These are phyloP conservation scores for Corylus americana DNA, from an alignment of 306 rosid species.

Conservation along the genomic window DNA sequence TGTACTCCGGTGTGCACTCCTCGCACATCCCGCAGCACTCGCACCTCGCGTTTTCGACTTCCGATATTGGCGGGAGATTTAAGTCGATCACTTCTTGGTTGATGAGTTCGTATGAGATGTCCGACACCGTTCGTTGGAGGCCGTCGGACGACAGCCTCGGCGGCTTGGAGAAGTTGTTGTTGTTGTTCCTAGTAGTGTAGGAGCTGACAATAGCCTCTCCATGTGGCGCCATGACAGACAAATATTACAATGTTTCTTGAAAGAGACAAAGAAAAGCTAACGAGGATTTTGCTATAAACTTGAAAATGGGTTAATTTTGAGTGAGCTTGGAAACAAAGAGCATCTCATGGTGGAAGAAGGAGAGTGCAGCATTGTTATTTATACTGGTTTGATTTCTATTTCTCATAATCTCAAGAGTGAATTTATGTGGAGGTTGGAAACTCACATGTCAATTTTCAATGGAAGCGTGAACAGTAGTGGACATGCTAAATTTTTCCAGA, in stretches of 20 bases:
- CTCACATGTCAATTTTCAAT: slow-evolving; percentile 48
- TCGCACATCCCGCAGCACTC: slow-evolving; percentile 97
- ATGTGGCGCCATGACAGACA: slow-evolving; percentile 67
- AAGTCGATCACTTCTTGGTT: slow-evolving; percentile 40
- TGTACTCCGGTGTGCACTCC: slow-evolving; percentile 91
- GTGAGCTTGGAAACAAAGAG: not conserved
- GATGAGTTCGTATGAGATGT: slow-evolving; percentile 69
- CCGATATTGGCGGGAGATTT: slow-evolving; percentile 62
- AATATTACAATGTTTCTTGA: not conserved
- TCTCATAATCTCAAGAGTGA: slow-evolving; percentile 12
- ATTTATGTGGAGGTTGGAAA: slow-evolving; percentile 52
- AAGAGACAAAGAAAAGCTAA: not conserved
- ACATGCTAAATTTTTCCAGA: slow-evolving; percentile 48
- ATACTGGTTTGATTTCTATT: slow-evolving; percentile 29
- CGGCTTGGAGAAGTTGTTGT: slow-evolving; percentile 46
- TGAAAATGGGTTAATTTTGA: no score
- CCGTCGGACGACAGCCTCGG: slow-evolving; percentile 50
- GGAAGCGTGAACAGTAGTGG: slow-evolving; percentile 41
- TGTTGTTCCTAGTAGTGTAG: slow-evolving; percentile 30
- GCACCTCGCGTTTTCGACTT: slow-evolving; percentile 78
- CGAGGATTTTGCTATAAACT: not conserved
- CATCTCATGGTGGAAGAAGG: slow-evolving; percentile 18
- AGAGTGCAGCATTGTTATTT: slow-evolving; percentile 39
- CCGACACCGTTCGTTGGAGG: slow-evolving; percentile 76
- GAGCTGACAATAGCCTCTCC: slow-evolving; percentile 53